Percentiles rank a stretch among this genome's conserved stretches.
These are phyloP conservation scores for Penicillium occitanis DNA, from an alignment of 2,329 filamentous ascomycete genomes.

Conservation along the genomic window DNA sequence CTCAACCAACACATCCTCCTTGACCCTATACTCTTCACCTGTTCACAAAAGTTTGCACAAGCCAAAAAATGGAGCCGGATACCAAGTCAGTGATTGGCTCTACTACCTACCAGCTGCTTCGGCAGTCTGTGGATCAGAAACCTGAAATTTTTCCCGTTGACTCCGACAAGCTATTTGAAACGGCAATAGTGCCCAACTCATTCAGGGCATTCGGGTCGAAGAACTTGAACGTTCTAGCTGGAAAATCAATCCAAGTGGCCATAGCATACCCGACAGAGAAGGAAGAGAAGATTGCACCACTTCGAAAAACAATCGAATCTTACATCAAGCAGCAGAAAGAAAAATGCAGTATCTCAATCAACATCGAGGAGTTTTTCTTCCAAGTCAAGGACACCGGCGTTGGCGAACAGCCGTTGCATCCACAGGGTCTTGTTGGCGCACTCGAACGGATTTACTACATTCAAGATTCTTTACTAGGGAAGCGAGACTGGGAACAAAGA, in stretches of 20 bases:
- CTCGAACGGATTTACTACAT: slow-evolving; percentile 1
- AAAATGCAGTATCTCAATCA: neutral
- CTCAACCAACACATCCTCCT: neutral
- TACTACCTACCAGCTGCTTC: neutral
- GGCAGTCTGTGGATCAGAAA: neutral
- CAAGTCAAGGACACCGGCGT: neutral
- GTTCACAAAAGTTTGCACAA: neutral
- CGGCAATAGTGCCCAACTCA: too few species aligned
- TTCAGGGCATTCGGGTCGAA: neutral
- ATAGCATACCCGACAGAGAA: neutral
- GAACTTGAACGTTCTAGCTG: neutral
- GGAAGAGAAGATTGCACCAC: neutral
- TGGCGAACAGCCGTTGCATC: slow-evolving; percentile 1
- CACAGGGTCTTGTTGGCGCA: neutral
- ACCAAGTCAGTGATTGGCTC: neutral
- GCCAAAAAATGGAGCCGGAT: neutral
- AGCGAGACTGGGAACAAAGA: neutral
- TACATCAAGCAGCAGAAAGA: neutral
- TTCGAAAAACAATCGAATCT: neutral
- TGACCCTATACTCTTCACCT: neutral
- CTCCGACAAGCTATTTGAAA: too few species aligned
- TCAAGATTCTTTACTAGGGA: neutral
- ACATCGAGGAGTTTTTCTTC: neutral
- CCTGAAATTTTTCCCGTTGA: too few species aligned
- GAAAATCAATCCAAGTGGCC: neutral